Conservation (phyloP, 352 stramenopile species). For the Phytophthora pini region DNA sequence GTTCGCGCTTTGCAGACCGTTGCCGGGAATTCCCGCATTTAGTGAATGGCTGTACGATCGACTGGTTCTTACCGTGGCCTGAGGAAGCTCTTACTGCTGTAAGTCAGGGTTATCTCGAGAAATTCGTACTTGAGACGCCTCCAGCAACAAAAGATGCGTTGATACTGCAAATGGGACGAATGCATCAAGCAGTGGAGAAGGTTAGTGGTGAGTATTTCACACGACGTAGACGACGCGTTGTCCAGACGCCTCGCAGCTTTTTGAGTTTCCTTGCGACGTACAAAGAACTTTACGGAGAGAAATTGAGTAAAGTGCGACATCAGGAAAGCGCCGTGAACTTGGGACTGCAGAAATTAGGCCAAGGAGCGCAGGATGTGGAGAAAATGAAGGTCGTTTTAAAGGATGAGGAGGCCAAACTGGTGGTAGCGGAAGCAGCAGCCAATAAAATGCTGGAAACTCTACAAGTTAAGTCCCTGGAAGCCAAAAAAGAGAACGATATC, state of each 20-base stretch:
- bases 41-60: constrained; percentile 87
- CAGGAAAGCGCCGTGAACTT: constrained; percentile 88
- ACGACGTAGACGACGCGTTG: constrained; percentile 84
- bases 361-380: constrained; percentile 89
- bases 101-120: constrained; percentile 75
- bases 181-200: constrained; percentile 81
- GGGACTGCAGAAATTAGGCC: constrained; percentile 88
- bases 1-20: constrained; percentile 72
- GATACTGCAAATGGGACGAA: constrained; percentile 71
- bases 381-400: constrained; percentile 91
- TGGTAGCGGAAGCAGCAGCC: constrained; percentile 76
- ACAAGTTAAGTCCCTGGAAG: constrained; percentile 81
- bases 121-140: constrained; percentile 71
- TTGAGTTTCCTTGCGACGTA: constrained; percentile 89
- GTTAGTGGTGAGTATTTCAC: constrained; percentile 74
- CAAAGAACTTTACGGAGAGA: constrained; percentile 76
- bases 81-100: constrained; percentile 88
- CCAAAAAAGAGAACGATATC: constrained; percentile 91
- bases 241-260: constrained; percentile 91
- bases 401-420: constrained; percentile 90
- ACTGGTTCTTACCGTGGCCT: constrained; percentile 93
- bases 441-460: constrained; percentile 87
- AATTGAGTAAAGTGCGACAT: constrained; percentile 75
- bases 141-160: constrained; percentile 61
- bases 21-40: constrained; percentile 91